Evolutionary conservation across 106 monocot species (phyloP), one percentile per base, ranked within the genome.

Genomic region (Acorus calamus): DNA sequence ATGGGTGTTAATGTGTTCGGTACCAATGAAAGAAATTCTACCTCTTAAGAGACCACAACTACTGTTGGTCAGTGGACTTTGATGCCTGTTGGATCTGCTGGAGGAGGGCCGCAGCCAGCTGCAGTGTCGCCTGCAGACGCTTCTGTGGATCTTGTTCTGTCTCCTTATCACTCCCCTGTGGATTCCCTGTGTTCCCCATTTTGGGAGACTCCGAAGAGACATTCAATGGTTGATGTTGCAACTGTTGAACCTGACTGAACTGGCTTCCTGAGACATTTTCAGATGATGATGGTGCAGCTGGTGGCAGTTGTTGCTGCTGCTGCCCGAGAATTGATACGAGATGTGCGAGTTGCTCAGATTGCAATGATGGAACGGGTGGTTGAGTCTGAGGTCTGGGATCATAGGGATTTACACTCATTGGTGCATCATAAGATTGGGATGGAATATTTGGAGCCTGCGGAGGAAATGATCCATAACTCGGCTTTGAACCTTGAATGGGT

Each of bases 71-170:
- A 42, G 46, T 59, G 52, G 74, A 53, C 60, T 85, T 96, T 70
- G 79, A 46, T 70, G 84, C 84, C n/a, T 96, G 84, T 46, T 96
- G 96, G 44, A 96, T 91, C 71, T 91, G 90, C 68, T 96, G 91
- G 69, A 96, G 82, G 56, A 96, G 87, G 10, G 74, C 78, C 13
- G 96, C 96, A 45, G 91, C 96, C 41, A 96, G 71, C 75, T 96
- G 87, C 59, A 96, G 69, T 46, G 96, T 96, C 55, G 90, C 96
- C 70, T 96, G 91, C 50, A 96, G 78, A 62, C 91, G 81, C 66
- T 88, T 91, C 65, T 96, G 78, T 5, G 87, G 84, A 72, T 96
- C 96, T 48, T 71, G 59, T 64, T 89, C 93, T 10, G 62, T 47
- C 10, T 83, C 93, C 46, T 78, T 88, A 28, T 28, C 28, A 28